These are phyloP conservation scores for Diaporthe vaccinii DNA, from an alignment of 2,329 filamentous ascomycete species.

Conservation along the genomic window DNA sequence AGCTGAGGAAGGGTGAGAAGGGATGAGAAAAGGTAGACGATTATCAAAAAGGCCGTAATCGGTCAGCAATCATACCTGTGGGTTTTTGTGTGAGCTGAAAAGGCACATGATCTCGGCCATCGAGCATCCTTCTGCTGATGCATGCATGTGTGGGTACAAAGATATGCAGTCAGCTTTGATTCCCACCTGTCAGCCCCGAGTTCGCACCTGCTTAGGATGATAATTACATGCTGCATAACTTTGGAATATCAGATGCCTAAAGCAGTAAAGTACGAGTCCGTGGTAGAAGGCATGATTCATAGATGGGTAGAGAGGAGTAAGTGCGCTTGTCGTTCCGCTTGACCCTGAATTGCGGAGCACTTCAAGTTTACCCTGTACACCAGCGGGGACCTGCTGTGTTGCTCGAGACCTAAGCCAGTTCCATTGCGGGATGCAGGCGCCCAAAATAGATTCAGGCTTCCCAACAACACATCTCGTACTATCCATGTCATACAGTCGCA, in stretches of 20 bases:
- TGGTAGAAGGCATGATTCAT: not conserved
- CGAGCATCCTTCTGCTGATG: not conserved
- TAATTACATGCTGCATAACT: not conserved
- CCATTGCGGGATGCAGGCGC: too few species aligned
- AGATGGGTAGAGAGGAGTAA: not conserved
- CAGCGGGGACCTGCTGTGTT: not conserved
- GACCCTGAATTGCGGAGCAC: not conserved
- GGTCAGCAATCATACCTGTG: not conserved
- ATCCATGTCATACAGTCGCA: too few species aligned
- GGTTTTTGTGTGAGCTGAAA: not conserved
- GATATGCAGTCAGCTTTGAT: not conserved
- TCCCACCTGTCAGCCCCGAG: not conserved
- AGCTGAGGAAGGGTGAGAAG: not conserved
- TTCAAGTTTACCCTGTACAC: not conserved
- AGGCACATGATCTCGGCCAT: not conserved
- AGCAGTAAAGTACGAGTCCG: not conserved
- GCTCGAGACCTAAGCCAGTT: not conserved
- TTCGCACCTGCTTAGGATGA: not conserved
- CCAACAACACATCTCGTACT: too few species aligned
- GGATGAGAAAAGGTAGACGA: not conserved
- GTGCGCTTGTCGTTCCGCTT: not conserved
- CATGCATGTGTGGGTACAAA: slow-evolving; percentile 1
- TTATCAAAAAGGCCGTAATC: too few species aligned
- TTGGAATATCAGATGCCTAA: not conserved
- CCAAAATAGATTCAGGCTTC: too few species aligned